Base-by-base conservation (phyloP, 768 basidiomycete species). In the Rhodosporidiobolus sp. region DNA sequence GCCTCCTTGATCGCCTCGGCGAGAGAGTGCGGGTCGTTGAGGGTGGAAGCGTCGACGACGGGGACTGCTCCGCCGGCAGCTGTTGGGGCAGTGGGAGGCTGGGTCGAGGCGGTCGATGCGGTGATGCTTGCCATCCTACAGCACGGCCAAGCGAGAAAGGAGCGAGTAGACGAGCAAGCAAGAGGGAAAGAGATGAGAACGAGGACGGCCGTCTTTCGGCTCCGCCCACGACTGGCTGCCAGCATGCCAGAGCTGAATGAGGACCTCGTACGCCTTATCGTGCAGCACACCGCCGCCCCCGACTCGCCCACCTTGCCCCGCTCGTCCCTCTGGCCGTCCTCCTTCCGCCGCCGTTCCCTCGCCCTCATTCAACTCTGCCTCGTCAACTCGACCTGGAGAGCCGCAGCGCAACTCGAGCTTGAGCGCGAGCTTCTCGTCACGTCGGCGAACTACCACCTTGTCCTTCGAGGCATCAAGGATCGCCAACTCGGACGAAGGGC, bases 11-110 rank as follows among this genome's bases (percentile, higher is more conserved):
- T 59, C 1, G 70, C 70, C 0, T 22, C 38, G 4, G 70, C 74
- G 50, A 75, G 74, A 9, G 26, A 11, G 3, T 30, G 8, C 0
- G 63, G 49, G 20, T 70, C 68, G 5, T 35, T 3, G 32, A 45
- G 58, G 22, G 53, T 19, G 0, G 70, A 57, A 50, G 69, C n/a
- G 38, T 72, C 67, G 56, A 75, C 65, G 24, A 75, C 49, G 9
- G 62, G 26, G 20, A 75, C 67, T 7, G 58, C 60, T 2, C 48
- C 65, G 28, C 5, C n/a, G n/a, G n/a, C 49, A 49, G 54, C 30
- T 45, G 46, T 1, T 35, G 35, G 19, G 26, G 24, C 46, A 22
- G 28, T 12, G n/a, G 46, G 28, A 19, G 48, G n/a, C 28, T 45
- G 26, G 54, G 55, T 16, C 45, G 50, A 55, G 38, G 48, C 26